phyloP scores from a whole-genome alignment of 129 eudicot species.

The Flaveria robusta region DNA sequence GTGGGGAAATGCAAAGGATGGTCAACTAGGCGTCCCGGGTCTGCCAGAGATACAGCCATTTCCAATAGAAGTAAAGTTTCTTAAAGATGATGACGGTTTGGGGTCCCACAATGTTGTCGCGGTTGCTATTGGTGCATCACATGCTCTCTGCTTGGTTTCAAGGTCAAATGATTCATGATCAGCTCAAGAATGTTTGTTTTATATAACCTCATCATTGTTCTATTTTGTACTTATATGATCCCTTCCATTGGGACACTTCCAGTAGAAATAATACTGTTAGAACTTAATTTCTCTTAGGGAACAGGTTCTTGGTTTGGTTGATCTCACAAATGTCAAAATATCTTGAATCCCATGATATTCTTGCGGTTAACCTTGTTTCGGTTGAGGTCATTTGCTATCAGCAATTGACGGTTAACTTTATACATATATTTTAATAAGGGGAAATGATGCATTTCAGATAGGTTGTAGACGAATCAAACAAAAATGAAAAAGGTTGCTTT shows the following conservation, averaged over 20 bases:
- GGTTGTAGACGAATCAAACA: too few relatives aligned
- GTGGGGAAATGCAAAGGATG: conserved; percentile 93
- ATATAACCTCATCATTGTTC: not conserved
- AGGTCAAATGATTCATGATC: conserved; percentile 35
- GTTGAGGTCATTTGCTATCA: not conserved
- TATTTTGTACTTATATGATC: not conserved
- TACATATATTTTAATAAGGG: not conserved
- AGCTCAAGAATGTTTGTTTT: conserved; percentile 15
- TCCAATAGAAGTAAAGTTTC: conserved; percentile 84
- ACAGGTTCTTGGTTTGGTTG: not conserved
- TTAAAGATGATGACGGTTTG: conserved; percentile 67
- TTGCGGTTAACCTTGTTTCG: not conserved
- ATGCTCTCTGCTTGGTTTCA: conserved; percentile 82
- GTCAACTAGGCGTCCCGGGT: conserved; percentile 89
- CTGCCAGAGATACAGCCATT: conserved; percentile 69
- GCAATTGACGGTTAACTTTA: not conserved
- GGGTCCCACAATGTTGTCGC: conserved; percentile 63
- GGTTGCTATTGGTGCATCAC: conserved; percentile 89
- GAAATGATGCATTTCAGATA: too few relatives aligned
- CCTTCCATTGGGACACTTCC: not conserved
- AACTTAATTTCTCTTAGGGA: not conserved
- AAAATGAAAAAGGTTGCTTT: too few relatives aligned
- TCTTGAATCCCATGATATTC: not conserved
- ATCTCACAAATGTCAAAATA: not conserved
- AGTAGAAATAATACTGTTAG: not conserved